Evolutionary conservation across 202 grass and related monocot species (phyloP).

Genomic region (Zizania palustris): DNA sequence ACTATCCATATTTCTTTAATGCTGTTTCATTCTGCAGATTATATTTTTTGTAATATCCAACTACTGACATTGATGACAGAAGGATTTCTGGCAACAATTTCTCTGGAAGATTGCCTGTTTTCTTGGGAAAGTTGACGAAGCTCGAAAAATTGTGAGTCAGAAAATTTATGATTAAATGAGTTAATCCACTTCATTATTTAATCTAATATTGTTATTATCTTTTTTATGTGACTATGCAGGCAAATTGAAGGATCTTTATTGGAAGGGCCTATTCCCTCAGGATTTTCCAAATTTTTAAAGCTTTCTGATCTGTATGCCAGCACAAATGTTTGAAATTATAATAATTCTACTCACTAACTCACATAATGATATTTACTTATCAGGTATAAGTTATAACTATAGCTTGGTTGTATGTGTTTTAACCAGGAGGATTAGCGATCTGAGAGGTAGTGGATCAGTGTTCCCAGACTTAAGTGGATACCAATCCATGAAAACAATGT

Average conservation of each 20-base stretch:
- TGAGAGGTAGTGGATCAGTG: conserved; percentile 60
- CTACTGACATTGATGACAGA: conserved; percentile 53
- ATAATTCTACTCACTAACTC: conserved; percentile 10
- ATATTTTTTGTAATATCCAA: conserved; percentile 22
- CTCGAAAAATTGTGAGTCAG: conserved; percentile 81
- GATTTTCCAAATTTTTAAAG: conserved; percentile 63
- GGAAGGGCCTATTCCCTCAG: conserved; percentile 72
- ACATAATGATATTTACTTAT: conserved; percentile 16
- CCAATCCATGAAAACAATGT: conserved; percentile 65
- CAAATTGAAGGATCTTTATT: conserved; percentile 78
- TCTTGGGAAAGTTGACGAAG: conserved; percentile 65
- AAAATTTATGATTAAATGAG: conserved; percentile 13
- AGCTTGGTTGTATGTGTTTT: conserved; percentile 31
- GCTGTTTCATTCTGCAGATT: neutral
- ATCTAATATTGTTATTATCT: neutral
- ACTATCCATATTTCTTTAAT: conserved; percentile 27
- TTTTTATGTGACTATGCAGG: conserved; percentile 36
- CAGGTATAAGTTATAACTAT: neutral
- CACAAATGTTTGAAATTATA: conserved; percentile 15
- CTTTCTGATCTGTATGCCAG: conserved; percentile 71
- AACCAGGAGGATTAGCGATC: conserved; percentile 87
- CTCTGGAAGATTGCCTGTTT: conserved; percentile 66
- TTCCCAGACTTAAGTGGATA: conserved; percentile 73
- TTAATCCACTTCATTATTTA: conserved; percentile 7
- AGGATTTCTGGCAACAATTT: conserved; percentile 88